A percentile compares a stretch with the other conserved stretches of the same genome.
Conservation (phyloP, 225 moss, liverwort and hornwort species). For the Marchantia paleacea region DNA sequence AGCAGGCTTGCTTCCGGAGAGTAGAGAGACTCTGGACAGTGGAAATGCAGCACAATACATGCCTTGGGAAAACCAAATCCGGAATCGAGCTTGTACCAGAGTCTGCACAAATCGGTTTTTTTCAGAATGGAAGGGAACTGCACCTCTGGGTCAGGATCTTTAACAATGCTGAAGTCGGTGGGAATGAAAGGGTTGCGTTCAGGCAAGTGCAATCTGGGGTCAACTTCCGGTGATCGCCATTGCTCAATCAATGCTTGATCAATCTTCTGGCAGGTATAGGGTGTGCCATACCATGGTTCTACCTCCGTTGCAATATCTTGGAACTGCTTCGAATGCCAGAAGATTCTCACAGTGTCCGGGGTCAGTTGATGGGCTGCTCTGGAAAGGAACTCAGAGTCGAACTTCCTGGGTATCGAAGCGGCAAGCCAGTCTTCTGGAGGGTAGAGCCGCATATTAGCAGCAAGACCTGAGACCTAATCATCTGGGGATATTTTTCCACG, state of each 20-base stretch:
- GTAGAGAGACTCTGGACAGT: conserved; percentile 68
- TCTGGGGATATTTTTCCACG: conserved; percentile 90
- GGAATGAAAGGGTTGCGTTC: conserved; percentile 70
- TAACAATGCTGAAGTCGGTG: conserved; percentile 62
- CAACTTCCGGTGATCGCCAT: conserved; percentile 40
- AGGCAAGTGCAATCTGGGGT: conserved; percentile 62
- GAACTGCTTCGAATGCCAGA: conserved; percentile 70
- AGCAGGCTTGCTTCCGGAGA: conserved; percentile 79
- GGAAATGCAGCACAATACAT: conserved; percentile 68
- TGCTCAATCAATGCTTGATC: conserved; percentile 54
- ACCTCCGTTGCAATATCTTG: conserved; percentile 55
- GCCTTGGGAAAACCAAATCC: conserved; percentile 84
- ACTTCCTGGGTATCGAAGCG: conserved; percentile 69
- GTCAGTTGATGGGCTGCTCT: conserved; percentile 64
- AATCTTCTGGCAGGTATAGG: conserved; percentile 56
- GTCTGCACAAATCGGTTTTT: conserved; percentile 63
- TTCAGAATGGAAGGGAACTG: conserved; percentile 51
- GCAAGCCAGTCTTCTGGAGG: conserved; percentile 89
- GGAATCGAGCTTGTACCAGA: conserved; percentile 87
- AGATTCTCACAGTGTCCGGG: conserved; percentile 71
- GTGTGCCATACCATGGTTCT: conserved; percentile 85
- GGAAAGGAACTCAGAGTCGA: conserved; percentile 58
- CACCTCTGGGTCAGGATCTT: conserved; percentile 34
- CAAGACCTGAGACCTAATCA: conserved; percentile 74
- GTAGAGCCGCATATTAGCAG: conserved; percentile 86